Percentiles rank a stretch among this genome's conserved stretches.
These are phyloP conservation scores for Saturnispora quitensis DNA, from an alignment of 805 yeast genomes.

Conservation along the genomic window DNA sequence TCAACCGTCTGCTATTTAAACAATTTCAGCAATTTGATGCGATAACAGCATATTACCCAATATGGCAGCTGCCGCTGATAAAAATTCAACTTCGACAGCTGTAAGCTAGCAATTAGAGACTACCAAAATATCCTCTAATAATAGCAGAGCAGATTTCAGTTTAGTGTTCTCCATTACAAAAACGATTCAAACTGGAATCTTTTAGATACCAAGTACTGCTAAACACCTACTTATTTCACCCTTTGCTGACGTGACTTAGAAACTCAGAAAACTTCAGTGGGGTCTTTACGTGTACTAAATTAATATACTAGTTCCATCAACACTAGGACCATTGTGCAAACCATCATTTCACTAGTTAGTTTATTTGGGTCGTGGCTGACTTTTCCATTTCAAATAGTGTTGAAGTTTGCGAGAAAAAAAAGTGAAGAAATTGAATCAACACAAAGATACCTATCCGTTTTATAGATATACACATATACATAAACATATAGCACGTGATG, in stretches of 20 bases:
- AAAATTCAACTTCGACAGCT: background rate
- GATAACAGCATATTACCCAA: background rate
- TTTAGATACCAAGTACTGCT: background rate
- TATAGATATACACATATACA: background rate
- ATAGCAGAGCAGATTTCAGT: too few relatives aligned
- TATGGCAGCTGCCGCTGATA: background rate
- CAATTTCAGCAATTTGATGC: background rate
- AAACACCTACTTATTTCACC: too few relatives aligned
- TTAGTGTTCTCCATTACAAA: background rate
- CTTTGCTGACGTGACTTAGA: background rate
- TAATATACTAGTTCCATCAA: background rate
- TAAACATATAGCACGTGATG: slow-evolving; percentile 34
- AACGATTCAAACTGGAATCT: background rate
- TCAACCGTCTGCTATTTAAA: background rate
- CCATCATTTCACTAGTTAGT: background rate
- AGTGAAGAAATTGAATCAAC: background rate
- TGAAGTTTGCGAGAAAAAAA: background rate
- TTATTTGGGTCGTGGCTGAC: background rate
- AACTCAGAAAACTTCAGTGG: background rate
- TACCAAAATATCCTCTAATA: background rate
- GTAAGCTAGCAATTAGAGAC: background rate
- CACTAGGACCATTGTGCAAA: too few relatives aligned
- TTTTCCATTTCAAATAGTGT: background rate
- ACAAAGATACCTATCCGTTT: background rate
- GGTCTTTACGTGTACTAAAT: background rate